These are phyloP conservation scores for Diaporthe citri DNA, from an alignment of 2,329 filamentous ascomycete species.

Conservation along the genomic window DNA sequence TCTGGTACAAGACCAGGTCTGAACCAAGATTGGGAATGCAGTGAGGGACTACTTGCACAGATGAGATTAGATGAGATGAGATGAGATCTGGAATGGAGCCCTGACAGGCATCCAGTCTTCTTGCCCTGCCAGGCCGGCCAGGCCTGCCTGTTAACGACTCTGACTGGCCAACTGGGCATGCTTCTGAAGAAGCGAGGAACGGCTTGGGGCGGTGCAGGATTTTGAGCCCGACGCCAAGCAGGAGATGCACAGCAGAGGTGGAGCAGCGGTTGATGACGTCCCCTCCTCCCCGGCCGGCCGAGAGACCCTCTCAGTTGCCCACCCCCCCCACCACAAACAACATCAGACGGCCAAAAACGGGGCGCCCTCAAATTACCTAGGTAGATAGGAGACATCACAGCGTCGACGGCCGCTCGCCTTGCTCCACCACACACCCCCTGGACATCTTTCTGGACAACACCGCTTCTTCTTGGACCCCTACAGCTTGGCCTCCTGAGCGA, in stretches of 20 bases:
- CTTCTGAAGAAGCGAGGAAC: background rate
- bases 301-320: constrained; percentile 1
- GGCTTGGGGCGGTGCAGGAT: constrained; percentile 16
- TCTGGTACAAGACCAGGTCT: constrained; percentile 13
- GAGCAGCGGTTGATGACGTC: constrained; percentile 28
- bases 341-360: constrained; percentile 32
- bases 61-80: constrained; percentile 17
- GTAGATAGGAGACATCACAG: constrained; percentile 36
- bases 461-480: constrained; percentile 39
- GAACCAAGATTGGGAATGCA: background rate
- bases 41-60: background rate
- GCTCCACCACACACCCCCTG: constrained; percentile 37
- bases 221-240: constrained; percentile 9
- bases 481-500: constrained; percentile 11
- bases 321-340: constrained; percentile 31
- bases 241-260: background rate
- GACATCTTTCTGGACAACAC: constrained; percentile 40
- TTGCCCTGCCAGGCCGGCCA: constrained; percentile 1
- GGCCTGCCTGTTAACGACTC: background rate
- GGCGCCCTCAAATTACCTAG: constrained; percentile 35
- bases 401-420: constrained; percentile 16
- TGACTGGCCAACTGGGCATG: background rate
- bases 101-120: background rate
- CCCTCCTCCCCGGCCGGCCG: constrained; percentile 1
- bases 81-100: constrained; percentile 26